Evolutionary conservation across 768 basidiomycete genomes (phyloP).

Genomic region (Erythrobasidium yunnanense): DNA sequence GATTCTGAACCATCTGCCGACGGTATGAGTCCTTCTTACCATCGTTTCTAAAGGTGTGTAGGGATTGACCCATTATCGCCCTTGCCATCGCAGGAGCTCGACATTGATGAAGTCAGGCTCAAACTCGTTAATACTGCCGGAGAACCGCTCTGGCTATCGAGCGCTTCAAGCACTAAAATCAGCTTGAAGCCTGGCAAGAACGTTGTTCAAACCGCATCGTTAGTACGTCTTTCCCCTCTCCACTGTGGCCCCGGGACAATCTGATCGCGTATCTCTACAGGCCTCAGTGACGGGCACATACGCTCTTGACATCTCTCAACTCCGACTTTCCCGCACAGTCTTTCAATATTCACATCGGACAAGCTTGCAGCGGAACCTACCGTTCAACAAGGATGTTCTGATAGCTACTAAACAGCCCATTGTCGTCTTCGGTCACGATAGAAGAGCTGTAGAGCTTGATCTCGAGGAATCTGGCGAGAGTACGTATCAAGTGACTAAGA

Average conservation of each 20-base stretch:
- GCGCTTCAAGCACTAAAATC: conserved; percentile 40
- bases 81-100: conserved; percentile 48
- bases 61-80: background rate
- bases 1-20: conserved; percentile 59
- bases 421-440: background rate
- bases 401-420: conserved; percentile 31
- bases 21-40: conserved; percentile 53
- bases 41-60: too few relatives aligned
- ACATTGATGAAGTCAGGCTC: conserved; percentile 55
- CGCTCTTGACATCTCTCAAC: conserved; percentile 56
- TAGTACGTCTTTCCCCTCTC: conserved; percentile 49
- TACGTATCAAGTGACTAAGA: background rate
- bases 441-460: background rate
- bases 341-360: conserved; percentile 51
- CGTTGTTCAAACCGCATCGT: conserved; percentile 54
- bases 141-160: conserved; percentile 53
- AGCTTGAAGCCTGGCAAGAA: conserved; percentile 54
- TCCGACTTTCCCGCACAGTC: conserved; percentile 54
- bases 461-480: background rate
- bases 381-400: background rate
- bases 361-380: conserved; percentile 11
- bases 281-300: conserved; percentile 52
- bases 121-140: conserved; percentile 55
- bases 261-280: background rate
- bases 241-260: background rate